Evolutionary conservation across 2,329 filamentous ascomycete genomes (phyloP).

Genomic region (Colletotrichum salicis): DNA sequence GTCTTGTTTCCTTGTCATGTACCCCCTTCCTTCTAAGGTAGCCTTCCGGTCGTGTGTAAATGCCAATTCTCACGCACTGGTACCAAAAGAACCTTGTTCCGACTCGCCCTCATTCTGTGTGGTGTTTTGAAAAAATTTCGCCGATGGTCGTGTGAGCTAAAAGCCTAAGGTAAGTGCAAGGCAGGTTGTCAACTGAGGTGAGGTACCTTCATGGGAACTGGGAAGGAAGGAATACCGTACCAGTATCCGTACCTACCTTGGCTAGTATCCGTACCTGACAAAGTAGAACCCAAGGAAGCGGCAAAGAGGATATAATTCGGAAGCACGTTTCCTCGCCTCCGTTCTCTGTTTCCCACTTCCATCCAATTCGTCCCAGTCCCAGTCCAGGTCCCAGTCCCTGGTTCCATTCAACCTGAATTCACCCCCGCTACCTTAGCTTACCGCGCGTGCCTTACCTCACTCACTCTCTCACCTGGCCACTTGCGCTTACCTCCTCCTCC

Average conservation of each 20-base stretch:
- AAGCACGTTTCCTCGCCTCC: slow-evolving; percentile 22
- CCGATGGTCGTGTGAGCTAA: background rate
- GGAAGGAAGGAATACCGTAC: background rate
- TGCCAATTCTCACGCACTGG: background rate
- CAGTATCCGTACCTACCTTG: background rate
- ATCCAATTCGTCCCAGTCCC: background rate
- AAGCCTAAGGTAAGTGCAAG: background rate
- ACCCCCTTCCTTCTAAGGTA: background rate
- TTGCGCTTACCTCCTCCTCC: background rate
- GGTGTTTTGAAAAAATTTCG: background rate
- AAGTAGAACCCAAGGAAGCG: too few species aligned
- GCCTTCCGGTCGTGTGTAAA: background rate
- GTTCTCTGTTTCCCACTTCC: background rate
- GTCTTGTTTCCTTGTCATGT: background rate
- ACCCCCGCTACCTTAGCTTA: background rate
- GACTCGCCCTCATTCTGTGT: background rate
- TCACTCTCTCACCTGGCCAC: background rate
- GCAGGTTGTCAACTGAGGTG: background rate
- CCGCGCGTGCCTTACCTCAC: background rate
- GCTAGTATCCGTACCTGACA: too few species aligned
- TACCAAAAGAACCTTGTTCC: background rate
- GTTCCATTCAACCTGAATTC: background rate
- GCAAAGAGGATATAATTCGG: background rate
- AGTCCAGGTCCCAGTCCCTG: too few species aligned
- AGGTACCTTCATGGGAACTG: background rate